Evolutionary conservation across 257 asterid genomes (phyloP).

Genomic region (Nicotiana tomentosiformis): DNA sequence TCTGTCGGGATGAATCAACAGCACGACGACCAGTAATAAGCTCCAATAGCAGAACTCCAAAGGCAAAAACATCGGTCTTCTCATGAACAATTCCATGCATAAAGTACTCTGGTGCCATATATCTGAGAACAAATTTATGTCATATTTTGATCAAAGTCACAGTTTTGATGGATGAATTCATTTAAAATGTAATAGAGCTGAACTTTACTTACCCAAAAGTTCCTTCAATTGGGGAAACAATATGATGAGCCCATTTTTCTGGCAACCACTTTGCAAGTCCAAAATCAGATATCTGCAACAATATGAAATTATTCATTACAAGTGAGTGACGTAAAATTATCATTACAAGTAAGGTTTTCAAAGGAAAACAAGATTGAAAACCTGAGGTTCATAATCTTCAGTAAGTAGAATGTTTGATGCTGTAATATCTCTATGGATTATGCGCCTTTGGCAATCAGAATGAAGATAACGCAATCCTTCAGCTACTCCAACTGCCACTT

Average conservation of each 20-base stretch:
- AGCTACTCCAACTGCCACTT: slow-evolving; percentile 74
- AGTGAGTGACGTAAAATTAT: not conserved
- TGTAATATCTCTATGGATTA: slow-evolving; percentile 88
- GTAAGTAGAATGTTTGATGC: slow-evolving; percentile 88
- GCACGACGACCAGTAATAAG: slow-evolving; percentile 92
- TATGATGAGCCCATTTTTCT: slow-evolving; percentile 78
- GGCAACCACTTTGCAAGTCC: slow-evolving; percentile 99
- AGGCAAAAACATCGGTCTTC: slow-evolving; percentile 91
- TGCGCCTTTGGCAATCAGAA: slow-evolving; percentile 71
- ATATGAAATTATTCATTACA: not conserved
- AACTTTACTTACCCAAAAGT: slow-evolving; percentile 68
- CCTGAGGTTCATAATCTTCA: slow-evolving; percentile 80
- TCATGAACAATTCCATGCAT: slow-evolving; percentile 91
- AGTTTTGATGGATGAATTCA: not conserved
- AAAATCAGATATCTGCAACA: slow-evolving; percentile 84
- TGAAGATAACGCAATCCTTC: slow-evolving; percentile 87
- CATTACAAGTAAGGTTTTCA: not conserved
- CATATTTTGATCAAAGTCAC: not conserved
- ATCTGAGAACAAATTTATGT: slow-evolving; percentile 30
- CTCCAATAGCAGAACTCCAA: slow-evolving; percentile 84
- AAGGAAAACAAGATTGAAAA: slow-evolving; percentile 4
- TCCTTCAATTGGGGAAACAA: slow-evolving; percentile 96
- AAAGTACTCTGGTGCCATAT: slow-evolving; percentile 98
- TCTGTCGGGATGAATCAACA: slow-evolving; percentile 71
- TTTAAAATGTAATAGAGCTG: not conserved